Evolutionary conservation across 1,284 basidiomycete genomes (phyloP).

Genomic region (Dichomitus squalens): DNA sequence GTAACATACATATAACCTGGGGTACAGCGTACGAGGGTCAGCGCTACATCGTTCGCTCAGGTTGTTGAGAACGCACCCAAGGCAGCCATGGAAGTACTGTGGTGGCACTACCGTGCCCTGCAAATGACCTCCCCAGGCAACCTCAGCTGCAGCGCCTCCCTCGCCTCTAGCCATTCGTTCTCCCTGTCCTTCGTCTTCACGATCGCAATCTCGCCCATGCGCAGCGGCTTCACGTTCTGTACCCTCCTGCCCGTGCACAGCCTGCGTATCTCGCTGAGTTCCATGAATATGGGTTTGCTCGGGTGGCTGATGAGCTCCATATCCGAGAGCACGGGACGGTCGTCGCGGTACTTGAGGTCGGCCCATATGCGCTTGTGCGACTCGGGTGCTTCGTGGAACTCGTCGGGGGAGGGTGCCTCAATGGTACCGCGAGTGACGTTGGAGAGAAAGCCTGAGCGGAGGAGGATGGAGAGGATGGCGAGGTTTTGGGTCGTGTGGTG

Average conservation of each 20-base stretch:
- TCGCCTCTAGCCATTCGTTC: slow-evolving; percentile 73
- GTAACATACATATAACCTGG: neutral
- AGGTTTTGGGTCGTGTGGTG: slow-evolving; percentile 83
- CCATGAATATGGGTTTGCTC: slow-evolving; percentile 76
- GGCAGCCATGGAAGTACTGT: neutral
- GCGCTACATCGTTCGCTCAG: neutral
- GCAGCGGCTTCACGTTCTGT: slow-evolving; percentile 72
- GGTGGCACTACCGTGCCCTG: slow-evolving; percentile 45
- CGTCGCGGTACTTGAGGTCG: slow-evolving; percentile 87
- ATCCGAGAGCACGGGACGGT: slow-evolving; percentile 74
- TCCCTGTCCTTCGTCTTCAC: slow-evolving; percentile 72
- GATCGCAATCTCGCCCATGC: slow-evolving; percentile 86
- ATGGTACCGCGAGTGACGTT: slow-evolving; percentile 81
- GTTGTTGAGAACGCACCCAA: neutral
- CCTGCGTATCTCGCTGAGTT: slow-evolving; percentile 66
- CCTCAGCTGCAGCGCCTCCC: slow-evolving; percentile 67
- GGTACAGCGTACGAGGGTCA: neutral
- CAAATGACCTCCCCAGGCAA: slow-evolving; percentile 76
- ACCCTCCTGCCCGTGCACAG: slow-evolving; percentile 76
- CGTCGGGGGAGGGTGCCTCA: slow-evolving; percentile 59
- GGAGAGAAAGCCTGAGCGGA: slow-evolving; percentile 85
- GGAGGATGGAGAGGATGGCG: slow-evolving; percentile 82
- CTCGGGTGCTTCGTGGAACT: slow-evolving; percentile 58
- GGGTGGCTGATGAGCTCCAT: slow-evolving; percentile 80
- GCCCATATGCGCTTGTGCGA: slow-evolving; percentile 83